Conservation (phyloP, 2,329 filamentous ascomycete species). For the Onygena corvina region DNA sequence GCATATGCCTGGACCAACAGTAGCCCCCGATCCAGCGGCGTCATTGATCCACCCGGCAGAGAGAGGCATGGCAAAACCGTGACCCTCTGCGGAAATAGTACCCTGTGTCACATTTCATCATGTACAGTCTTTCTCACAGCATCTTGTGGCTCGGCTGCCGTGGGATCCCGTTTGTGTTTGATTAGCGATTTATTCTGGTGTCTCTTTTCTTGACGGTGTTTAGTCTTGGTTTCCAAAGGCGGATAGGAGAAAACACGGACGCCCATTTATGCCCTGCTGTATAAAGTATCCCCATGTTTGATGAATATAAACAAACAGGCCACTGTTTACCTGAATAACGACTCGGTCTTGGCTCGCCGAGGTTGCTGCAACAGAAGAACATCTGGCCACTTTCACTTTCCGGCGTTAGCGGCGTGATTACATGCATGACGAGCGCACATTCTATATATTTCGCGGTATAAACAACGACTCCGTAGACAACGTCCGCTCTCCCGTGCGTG, state of each 20-base stretch:
- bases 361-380: neutral
- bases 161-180: neutral
- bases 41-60: neutral
- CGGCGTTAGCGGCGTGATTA: neutral
- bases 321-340: no score
- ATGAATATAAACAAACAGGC: no score
- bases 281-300: no score
- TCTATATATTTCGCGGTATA: no score
- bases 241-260: no score
- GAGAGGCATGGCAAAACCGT: neutral
- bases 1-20: neutral
- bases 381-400: conserved; percentile 3
- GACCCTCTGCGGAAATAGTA: neutral
- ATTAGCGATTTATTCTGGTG: neutral
- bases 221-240: no score
- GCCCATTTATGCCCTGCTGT: no score
- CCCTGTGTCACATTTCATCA: neutral
- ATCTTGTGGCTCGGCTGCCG: neutral
- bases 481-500: no score
- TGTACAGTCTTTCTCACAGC: neutral
- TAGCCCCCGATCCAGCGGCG: neutral
- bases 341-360: neutral
- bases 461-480: no score
- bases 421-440: no score
- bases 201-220: neutral